Evolutionary conservation across 768 basidiomycete genomes (phyloP).

Genomic region (Trametes cubensis): DNA sequence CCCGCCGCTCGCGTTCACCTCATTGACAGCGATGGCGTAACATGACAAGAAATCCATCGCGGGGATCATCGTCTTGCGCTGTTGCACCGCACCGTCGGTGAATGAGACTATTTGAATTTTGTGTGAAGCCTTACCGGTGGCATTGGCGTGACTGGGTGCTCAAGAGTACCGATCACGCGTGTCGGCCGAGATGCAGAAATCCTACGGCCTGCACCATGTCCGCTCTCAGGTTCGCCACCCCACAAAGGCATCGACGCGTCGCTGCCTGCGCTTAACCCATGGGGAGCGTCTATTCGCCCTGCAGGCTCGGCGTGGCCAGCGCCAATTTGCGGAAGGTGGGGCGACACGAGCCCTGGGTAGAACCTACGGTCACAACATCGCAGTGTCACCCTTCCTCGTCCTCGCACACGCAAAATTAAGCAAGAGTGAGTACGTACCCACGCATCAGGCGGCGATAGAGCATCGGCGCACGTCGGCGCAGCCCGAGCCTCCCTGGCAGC

Average conservation of each 20-base stretch:
- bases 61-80: slow-evolving; percentile 87
- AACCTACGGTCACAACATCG: slow-evolving; percentile 39
- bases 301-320: slow-evolving; percentile 28
- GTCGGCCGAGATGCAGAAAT: slow-evolving; percentile 34
- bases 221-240: slow-evolving; percentile 2
- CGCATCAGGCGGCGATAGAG: slow-evolving; percentile 91
- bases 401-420: not conserved
- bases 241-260: not conserved
- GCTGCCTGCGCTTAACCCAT: slow-evolving; percentile 9
- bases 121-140: slow-evolving; percentile 62
- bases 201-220: slow-evolving; percentile 1
- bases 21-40: slow-evolving; percentile 94
- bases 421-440: slow-evolving; percentile 52
- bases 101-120: not conserved
- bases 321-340: slow-evolving; percentile 41
- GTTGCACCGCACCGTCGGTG: not conserved
- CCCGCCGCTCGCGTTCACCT: slow-evolving; percentile 91
- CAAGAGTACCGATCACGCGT: slow-evolving; percentile 71
- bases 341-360: slow-evolving; percentile 50
- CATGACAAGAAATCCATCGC: slow-evolving; percentile 93
- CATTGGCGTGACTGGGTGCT: slow-evolving; percentile 80
- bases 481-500: slow-evolving; percentile 83
- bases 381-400: not conserved
- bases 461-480: slow-evolving; percentile 84
- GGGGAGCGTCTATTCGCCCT: slow-evolving; percentile 26